phyloP scores from a whole-genome alignment of 768 basidiomycete genomes.

The Trametes punicea region DNA sequence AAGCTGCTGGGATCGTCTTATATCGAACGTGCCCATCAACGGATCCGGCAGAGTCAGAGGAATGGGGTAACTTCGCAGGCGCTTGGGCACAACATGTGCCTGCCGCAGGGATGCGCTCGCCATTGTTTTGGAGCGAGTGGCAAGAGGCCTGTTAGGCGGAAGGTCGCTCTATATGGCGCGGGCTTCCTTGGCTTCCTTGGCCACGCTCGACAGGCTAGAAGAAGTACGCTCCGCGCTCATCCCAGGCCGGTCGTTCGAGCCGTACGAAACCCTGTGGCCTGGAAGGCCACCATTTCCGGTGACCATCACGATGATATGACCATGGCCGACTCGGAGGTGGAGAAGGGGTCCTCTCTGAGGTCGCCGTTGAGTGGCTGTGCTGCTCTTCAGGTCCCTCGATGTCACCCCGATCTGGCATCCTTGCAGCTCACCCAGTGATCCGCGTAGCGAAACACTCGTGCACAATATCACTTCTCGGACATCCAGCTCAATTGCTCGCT shows the following conservation, averaged over 20 bases:
- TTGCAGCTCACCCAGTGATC: neutral
- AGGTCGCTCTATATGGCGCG: constrained; percentile 6
- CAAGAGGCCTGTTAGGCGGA: constrained; percentile 3
- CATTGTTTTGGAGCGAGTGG: constrained; percentile 11
- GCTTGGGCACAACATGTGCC: constrained; percentile 7
- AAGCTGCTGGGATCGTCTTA: neutral
- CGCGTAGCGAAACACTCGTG: too few relatives aligned
- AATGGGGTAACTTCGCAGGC: constrained; percentile 18
- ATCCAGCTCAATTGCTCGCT: too few relatives aligned
- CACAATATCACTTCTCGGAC: neutral
- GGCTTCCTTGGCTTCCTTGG: neutral
- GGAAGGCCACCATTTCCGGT: neutral
- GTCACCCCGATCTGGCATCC: neutral
- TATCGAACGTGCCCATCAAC: constrained; percentile 2
- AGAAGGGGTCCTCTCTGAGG: neutral
- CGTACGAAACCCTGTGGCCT: neutral
- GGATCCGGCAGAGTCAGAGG: neutral
- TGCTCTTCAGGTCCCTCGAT: neutral
- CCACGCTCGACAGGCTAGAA: neutral
- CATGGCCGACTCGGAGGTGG: neutral
- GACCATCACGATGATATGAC: too few relatives aligned
- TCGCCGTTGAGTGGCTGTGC: neutral
- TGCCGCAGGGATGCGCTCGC: neutral
- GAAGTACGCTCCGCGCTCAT: neutral
- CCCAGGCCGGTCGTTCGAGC: neutral